Base-by-base conservation (phyloP, 2,329 filamentous ascomycete species). In the Metarhizium brunneum region DNA sequence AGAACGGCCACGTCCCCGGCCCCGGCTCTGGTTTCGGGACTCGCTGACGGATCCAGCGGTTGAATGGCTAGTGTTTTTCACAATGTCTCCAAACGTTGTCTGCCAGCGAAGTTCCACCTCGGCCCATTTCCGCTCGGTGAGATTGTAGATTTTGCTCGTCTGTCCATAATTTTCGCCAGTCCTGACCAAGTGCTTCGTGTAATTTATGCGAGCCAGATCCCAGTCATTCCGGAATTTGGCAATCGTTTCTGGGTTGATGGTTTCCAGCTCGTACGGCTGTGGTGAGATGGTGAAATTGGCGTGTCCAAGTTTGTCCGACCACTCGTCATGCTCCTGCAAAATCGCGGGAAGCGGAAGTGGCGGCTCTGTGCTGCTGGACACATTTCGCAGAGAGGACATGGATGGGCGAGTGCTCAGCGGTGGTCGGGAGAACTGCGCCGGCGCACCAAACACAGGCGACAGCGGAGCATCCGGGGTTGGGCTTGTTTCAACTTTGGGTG, bases 271-370 rank as follows among this genome's bases (percentile, higher is more conserved):
- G 65, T 96, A 96, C 0, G 92, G 92, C 67, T 86, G 82, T 0
- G 92, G 92, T 25, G 82, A 75, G 62, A 97, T 95, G 63, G 83
- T 92, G 69, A 95, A 96, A 73, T 97, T 96, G 60, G 92, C 92
- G 68, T 97, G 92, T 32, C 92, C 92, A 14, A 97, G 82, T 56
- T 84, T 84, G 65, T 87, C 83, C 1, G 89, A 87, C 92, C 92
- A 96, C 61, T 86, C 84, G 67, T 95, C 90, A 52, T 85, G 78
- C 6, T 84, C 82, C 55, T 87, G 83, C 36, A 85, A 74, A 59
- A 91, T 83, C 4, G 82, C 79, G 4, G 85, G 82, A 16, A 87
- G 81, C 4, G 81, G 77, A 40, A 80, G 74, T 53, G 69, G 80
- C 62, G 68, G 73, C 62, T 71, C 79, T 3, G 81, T 80, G 53